Evolutionary conservation across 768 basidiomycete species (phyloP).

Genomic region (Harrya chromipes): DNA sequence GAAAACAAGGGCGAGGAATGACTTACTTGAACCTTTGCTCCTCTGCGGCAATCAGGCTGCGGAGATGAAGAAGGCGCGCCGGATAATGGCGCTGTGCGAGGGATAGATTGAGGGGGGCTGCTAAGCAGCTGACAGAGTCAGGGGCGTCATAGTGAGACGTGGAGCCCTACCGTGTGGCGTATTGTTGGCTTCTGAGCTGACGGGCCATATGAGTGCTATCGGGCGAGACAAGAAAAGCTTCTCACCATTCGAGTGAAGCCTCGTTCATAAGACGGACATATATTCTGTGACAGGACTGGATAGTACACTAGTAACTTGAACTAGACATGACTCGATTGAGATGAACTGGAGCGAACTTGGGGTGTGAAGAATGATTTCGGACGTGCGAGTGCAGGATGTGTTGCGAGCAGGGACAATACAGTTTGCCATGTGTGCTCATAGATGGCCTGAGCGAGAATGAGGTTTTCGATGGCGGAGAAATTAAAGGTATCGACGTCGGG

Average conservation of each 20-base stretch:
- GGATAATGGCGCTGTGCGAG: constrained; percentile 77
- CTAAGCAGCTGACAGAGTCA: constrained; percentile 11
- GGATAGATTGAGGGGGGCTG: constrained; percentile 62
- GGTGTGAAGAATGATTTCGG: constrained; percentile 66
- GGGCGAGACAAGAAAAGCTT: background rate
- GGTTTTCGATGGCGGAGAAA: constrained; percentile 58
- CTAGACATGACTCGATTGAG: constrained; percentile 10
- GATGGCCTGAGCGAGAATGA: constrained; percentile 83
- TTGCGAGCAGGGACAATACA: constrained; percentile 62
- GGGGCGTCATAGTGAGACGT: background rate
- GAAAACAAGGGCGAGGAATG: background rate
- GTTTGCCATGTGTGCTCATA: constrained; percentile 78
- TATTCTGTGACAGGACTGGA: constrained; percentile 63
- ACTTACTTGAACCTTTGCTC: constrained; percentile 75
- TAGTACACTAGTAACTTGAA: constrained; percentile 16
- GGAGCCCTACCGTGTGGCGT: constrained; percentile 48
- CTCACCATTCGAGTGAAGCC: constrained; percentile 63
- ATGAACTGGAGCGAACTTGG: constrained; percentile 44
- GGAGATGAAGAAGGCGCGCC: constrained; percentile 67
- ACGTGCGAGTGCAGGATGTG: constrained; percentile 66
- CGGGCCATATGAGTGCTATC: background rate
- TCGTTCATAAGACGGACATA: constrained; percentile 70
- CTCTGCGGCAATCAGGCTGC: constrained; percentile 64
- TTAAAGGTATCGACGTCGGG: too few relatives aligned
- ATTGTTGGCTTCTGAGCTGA: constrained; percentile 49